Base-by-base conservation (phyloP, 2,329 filamentous ascomycete species). In the Ophiosphaerella herpotricha region DNA sequence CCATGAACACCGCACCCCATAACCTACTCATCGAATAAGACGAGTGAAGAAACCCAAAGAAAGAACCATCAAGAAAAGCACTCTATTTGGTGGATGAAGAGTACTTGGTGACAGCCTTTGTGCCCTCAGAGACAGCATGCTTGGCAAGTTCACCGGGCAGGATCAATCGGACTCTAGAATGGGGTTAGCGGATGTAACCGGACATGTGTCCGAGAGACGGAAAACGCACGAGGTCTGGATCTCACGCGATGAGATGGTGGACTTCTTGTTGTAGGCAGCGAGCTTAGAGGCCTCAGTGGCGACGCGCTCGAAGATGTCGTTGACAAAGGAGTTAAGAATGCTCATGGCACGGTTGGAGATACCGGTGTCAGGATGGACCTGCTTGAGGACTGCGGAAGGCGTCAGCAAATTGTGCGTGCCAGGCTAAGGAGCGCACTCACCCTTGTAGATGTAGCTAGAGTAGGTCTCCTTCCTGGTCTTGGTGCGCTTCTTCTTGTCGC, bases 381-480 rank as follows among this genome's bases (percentile, higher is more conserved):
- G 94, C 88, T 99, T 99, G 77, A 99, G 88, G 73, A 99, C 94
- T 97, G 67, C 6, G 46, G 12, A 54, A 43, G 74, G 72, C 71
- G 74, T 77, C 58, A 76, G 73, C 43, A 48, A 48, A 44, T 37
- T 39, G 21, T 40, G 43, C 23, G 39, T 39, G 16, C 29, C 44
- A 45, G 52, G 33, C 34, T 47, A 35, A 24, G 11, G 32, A 32
- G 39, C 43, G 58, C 58, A 75, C 85, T 78, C 75, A 97, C 93
- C 94, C 85, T 97, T 99, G 90, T 97, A 99, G 82, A 99, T 99
- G 86, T 99, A 99, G 48, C 91, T 95, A 68, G 90, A 95, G 85
- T 99, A 99, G n/a, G 94, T 99, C 85, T 99, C 94, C 89, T 97
- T 97, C 82, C 94, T 88, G 66, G 92, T 90, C 92, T 99, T 99